A percentile compares a stretch with the other conserved stretches of the same genome.
These are phyloP conservation scores for Lasiodiplodia gonubiensis DNA, from an alignment of 2,329 filamentous ascomycete species.

Conservation along the genomic window DNA sequence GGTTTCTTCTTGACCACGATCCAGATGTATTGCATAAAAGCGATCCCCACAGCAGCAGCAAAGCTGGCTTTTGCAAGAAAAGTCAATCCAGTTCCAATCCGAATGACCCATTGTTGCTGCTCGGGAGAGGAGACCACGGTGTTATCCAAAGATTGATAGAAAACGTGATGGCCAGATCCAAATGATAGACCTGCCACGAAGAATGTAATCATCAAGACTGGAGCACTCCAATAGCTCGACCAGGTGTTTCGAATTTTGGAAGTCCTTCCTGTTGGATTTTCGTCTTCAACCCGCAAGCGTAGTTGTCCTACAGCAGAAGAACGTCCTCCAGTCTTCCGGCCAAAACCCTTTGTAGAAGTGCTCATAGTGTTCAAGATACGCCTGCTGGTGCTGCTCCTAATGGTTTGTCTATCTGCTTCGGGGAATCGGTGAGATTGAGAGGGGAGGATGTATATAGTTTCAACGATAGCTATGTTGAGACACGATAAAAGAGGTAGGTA, in stretches of 20 bases:
- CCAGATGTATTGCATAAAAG: constrained; percentile 2
- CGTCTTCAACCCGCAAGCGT: neutral
- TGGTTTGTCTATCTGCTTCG: neutral
- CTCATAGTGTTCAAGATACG: neutral
- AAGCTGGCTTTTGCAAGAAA: neutral
- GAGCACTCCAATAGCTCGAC: neutral
- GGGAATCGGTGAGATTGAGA: neutral
- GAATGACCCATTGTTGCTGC: constrained; percentile 7
- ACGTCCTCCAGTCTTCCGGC: neutral
- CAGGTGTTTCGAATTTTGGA: neutral
- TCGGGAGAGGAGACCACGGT: neutral
- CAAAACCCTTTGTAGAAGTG: neutral
- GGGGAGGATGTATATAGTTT: neutral
- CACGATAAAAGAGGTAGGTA: no score
- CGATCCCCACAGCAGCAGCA: neutral
- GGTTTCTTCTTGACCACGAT: neutral
- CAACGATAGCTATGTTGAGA: neutral
- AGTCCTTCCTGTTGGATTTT: neutral
- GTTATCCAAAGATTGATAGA: neutral
- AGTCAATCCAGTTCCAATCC: constrained; percentile 1
- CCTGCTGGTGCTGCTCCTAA: neutral
- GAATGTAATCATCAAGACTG: neutral
- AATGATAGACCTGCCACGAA: neutral
- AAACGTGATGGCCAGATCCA: neutral
- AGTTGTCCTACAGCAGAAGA: neutral